Conservation (phyloP, 345 rosid species). For the Reutealis trisperma region DNA sequence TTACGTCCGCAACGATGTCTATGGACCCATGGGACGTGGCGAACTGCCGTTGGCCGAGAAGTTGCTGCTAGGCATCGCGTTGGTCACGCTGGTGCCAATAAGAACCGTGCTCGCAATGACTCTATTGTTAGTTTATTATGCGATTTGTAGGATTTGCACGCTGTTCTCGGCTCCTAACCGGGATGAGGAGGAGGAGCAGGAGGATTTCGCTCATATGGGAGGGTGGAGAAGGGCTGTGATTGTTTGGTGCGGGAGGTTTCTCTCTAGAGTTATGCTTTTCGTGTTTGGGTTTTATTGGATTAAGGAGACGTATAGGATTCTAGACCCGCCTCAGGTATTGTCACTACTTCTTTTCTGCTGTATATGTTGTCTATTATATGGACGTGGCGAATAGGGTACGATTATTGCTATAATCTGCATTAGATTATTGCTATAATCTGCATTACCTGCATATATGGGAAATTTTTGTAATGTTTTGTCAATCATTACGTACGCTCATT, state of each 20-base stretch:
- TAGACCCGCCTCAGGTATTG: conserved; percentile 20
- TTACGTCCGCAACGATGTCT: conserved; percentile 73
- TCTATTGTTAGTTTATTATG: conserved; percentile 63
- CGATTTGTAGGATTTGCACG: conserved; percentile 82
- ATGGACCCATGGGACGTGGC: conserved; percentile 90
- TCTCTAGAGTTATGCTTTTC: conserved; percentile 72
- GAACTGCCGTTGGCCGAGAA: conserved; percentile 72
- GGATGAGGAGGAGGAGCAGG: conserved; percentile 64
- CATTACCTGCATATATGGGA: neutral
- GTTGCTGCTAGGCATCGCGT: conserved; percentile 50
- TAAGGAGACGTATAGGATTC: conserved; percentile 45
- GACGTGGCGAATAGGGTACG: neutral
- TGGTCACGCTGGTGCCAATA: conserved; percentile 70
- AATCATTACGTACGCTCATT: neutral
- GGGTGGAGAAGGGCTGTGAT: conserved; percentile 88
- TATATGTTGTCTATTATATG: too few species aligned
- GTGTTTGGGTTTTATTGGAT: conserved; percentile 96
- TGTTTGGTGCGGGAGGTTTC: conserved; percentile 64
- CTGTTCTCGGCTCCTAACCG: conserved; percentile 70
- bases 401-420: neutral
- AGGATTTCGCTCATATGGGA: conserved; percentile 87
- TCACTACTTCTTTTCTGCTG: conserved; percentile 11
- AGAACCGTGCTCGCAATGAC: conserved; percentile 58
- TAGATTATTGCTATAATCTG: neutral
- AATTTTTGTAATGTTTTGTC: neutral